A percentile compares a stretch with the other conserved stretches of the same genome.
phyloP scores from a whole-genome alignment of 768 basidiomycete species.

The Crucibulum laeve region DNA sequence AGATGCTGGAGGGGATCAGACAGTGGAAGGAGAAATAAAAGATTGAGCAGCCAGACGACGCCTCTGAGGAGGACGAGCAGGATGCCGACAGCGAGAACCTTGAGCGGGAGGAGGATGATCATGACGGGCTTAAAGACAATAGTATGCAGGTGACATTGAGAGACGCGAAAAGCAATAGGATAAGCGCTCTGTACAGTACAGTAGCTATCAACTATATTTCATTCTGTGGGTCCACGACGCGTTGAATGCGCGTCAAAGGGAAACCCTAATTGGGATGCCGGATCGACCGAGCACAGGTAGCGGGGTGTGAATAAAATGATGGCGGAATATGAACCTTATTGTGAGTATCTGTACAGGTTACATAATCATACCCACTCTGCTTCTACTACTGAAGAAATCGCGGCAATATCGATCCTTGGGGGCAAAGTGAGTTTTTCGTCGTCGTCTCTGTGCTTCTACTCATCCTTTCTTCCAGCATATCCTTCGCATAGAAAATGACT shows the following conservation, averaged over 20 bases:
- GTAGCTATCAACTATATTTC: too few species aligned
- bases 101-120: conserved; percentile 9
- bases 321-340: conserved; percentile 32
- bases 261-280: too few species aligned
- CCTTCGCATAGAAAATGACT: conserved; percentile 66
- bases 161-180: too few species aligned
- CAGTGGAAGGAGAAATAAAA: conserved; percentile 38
- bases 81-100: conserved; percentile 22
- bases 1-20: conserved; percentile 44
- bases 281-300: too few species aligned
- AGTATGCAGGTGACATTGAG: too few species aligned
- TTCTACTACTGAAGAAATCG: conserved; percentile 4
- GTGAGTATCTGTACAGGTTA: conserved; percentile 32
- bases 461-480: not conserved
- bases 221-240: too few species aligned
- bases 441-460: not conserved
- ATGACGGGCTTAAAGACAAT: too few species aligned
- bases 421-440: too few species aligned
- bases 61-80: conserved; percentile 29
- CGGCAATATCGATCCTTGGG: too few species aligned
- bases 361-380: conserved; percentile 20
- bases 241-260: too few species aligned
- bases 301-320: too few species aligned
- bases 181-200: too few species aligned
- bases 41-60: conserved; percentile 35